These are phyloP conservation scores for Amphibolis antarctica DNA, from an alignment of 106 monocot genomes.

Conservation along the genomic window DNA sequence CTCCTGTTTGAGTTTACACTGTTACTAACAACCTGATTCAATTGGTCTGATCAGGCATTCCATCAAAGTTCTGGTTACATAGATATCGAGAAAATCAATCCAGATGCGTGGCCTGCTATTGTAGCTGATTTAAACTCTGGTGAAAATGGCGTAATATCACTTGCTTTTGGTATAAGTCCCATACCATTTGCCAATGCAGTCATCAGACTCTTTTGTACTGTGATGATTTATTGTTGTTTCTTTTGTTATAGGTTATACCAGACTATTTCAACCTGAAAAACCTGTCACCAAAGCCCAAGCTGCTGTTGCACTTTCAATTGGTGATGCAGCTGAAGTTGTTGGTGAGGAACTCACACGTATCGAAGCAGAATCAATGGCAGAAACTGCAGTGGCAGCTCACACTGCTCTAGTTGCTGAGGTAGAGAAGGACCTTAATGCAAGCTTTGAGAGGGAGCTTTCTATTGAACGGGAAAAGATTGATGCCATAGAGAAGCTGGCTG, in stretches of 20 bases:
- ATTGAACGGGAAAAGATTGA: conserved; percentile 74
- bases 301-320: conserved; percentile 79
- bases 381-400: conserved; percentile 80
- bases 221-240: not conserved
- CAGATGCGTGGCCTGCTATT: conserved; percentile 89
- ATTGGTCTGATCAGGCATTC: conserved; percentile 30
- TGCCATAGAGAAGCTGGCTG: conserved; percentile 70
- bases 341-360: conserved; percentile 87
- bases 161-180: conserved; percentile 73
- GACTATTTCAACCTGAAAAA: conserved; percentile 88
- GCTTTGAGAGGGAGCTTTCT: conserved; percentile 66
- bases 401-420: conserved; percentile 76
- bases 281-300: conserved; percentile 96
- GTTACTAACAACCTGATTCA: not conserved
- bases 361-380: conserved; percentile 86
- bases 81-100: conserved; percentile 79
- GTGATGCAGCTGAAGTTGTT: conserved; percentile 73
- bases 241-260: conserved; percentile 61
- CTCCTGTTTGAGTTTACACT: not conserved
- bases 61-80: conserved; percentile 70
- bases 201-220: not conserved
- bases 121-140: conserved; percentile 71
- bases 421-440: conserved; percentile 85
- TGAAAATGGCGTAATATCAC: conserved; percentile 80
- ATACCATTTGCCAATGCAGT: not conserved